These are phyloP conservation scores for Petrea volubilis DNA, from an alignment of 257 asterid species.

Conservation along the genomic window DNA sequence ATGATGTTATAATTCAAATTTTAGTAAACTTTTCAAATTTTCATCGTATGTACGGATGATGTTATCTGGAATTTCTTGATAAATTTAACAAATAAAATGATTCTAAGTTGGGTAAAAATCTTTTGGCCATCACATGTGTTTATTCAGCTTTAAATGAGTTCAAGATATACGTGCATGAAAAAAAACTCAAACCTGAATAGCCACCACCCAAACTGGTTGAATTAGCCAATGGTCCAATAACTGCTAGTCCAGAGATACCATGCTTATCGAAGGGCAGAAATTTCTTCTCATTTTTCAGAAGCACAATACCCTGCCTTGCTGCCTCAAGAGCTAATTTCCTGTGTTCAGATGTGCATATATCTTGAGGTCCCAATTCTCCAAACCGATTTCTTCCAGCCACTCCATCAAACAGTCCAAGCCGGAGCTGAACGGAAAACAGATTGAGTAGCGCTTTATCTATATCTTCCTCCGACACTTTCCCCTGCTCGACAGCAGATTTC, in stretches of 20 bases:
- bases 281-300: slow-evolving; percentile 69
- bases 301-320: slow-evolving; percentile 85
- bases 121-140: too few relatives aligned
- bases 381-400: slow-evolving; percentile 38
- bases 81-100: too few relatives aligned
- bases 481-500: slow-evolving; percentile 67
- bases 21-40: too few relatives aligned
- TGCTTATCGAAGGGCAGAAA: slow-evolving; percentile 61
- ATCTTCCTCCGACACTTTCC: slow-evolving; percentile 70
- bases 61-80: too few relatives aligned
- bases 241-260: slow-evolving; percentile 60
- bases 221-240: slow-evolving; percentile 83
- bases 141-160: too few relatives aligned
- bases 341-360: slow-evolving; percentile 65
- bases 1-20: too few relatives aligned
- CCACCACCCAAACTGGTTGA: slow-evolving; percentile 73
- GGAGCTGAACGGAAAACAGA: slow-evolving; percentile 74
- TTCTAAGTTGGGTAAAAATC: too few relatives aligned
- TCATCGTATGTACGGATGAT: too few relatives aligned
- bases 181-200: slow-evolving; percentile 73
- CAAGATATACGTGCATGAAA: too few relatives aligned
- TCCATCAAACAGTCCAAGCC: slow-evolving; percentile 89
- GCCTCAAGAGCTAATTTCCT: slow-evolving; percentile 82
- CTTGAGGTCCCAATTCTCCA: slow-evolving; percentile 46
- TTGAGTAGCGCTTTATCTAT: slow-evolving; percentile 74